Conservation (phyloP, 1,284 basidiomycete species). For the Xerocomus subilludens region DNA sequence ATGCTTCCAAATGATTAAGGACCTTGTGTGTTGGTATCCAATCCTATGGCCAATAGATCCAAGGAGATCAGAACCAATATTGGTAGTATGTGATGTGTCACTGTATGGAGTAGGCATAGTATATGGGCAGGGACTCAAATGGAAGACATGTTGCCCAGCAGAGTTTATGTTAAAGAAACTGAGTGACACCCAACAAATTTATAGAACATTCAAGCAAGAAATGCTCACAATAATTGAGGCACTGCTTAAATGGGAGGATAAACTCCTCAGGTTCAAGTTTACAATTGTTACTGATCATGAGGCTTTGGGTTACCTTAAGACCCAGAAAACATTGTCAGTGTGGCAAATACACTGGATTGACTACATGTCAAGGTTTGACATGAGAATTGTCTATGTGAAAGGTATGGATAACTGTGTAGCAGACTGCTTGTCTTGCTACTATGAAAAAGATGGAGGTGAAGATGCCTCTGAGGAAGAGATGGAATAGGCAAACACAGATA, state of each 20-base stretch:
- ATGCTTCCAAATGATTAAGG: constrained; percentile 4
- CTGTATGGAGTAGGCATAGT: constrained; percentile 54
- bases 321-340: neutral
- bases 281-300: neutral
- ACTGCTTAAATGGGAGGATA: constrained; percentile 1
- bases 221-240: constrained; percentile 11
- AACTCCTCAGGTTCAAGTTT: neutral
- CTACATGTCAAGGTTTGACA: neutral
- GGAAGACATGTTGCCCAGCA: constrained; percentile 55
- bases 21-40: constrained; percentile 3
- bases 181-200: constrained; percentile 14
- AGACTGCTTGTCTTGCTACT: too few relatives aligned
- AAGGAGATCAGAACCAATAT: constrained; percentile 51
- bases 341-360: neutral
- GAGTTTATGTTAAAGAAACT: constrained; percentile 51
- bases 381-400: too few relatives aligned
- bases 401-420: too few relatives aligned
- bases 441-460: too few relatives aligned
- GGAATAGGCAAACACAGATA: too few relatives aligned
- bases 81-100: constrained; percentile 59
- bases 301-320: neutral
- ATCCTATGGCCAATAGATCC: neutral
- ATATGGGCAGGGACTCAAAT: constrained; percentile 44
- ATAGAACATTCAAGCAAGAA: constrained; percentile 51
- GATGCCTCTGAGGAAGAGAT: too few relatives aligned